phyloP scores from a whole-genome alignment of 257 asterid genomes.

The Solanum appendiculatum region DNA sequence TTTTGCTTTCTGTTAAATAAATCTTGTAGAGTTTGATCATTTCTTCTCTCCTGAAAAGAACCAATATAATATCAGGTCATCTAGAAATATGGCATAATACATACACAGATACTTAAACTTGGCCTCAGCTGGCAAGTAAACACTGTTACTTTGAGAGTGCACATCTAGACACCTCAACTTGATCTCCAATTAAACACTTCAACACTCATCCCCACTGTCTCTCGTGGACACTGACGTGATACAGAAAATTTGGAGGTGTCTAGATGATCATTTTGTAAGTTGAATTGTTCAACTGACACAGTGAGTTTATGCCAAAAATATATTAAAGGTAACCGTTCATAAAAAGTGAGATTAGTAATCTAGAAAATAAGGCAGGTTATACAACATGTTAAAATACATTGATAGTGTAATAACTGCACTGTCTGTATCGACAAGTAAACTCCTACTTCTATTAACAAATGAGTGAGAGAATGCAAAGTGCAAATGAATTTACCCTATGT shows the following conservation, averaged over 20 bases:
- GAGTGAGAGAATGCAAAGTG: background rate
- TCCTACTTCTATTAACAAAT: background rate
- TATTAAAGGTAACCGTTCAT: background rate
- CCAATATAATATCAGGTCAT: background rate
- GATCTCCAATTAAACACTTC: too few species aligned
- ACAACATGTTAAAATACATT: background rate
- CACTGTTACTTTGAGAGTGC: too few species aligned
- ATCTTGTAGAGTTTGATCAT: slow-evolving; percentile 36
- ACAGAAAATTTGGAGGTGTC: too few species aligned
- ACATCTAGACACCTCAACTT: too few species aligned
- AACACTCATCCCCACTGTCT: too few species aligned
- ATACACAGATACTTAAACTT: too few species aligned
- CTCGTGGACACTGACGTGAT: too few species aligned
- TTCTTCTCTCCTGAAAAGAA: slow-evolving; percentile 43
- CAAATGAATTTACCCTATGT: slow-evolving; percentile 39
- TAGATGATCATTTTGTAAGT: too few species aligned
- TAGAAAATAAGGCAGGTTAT: background rate
- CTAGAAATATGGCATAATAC: too few species aligned
- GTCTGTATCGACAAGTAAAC: background rate
- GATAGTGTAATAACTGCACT: background rate
- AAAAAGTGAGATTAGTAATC: background rate
- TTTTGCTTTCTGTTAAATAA: slow-evolving; percentile 23
- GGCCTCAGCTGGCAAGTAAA: too few species aligned
- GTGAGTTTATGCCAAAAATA: too few species aligned
- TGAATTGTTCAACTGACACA: too few species aligned